Base-by-base conservation (phyloP, 805 yeast genomes). In the Sugiyamaella americana region DNA sequence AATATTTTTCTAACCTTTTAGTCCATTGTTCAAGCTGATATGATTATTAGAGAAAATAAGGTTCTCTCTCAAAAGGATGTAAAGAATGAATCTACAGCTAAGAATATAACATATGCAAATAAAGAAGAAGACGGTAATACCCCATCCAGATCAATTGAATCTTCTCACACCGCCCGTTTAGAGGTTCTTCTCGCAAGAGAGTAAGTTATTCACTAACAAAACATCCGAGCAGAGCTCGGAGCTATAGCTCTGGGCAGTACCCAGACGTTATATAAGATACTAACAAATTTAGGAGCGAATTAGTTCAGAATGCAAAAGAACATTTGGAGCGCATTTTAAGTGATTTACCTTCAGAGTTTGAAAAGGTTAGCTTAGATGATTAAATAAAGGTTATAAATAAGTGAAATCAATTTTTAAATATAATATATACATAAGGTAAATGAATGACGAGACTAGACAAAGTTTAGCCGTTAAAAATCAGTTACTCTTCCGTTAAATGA, bases 401-500 rank as follows among this genome's bases (percentile, higher is more conserved):
- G n/a, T n/a, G n/a, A n/a, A n/a, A n/a, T n/a, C n/a, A n/a, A n/a
- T n/a, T n/a, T n/a, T n/a, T n/a, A n/a, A n/a, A n/a, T n/a, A n/a
- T n/a, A n/a, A n/a, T n/a, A n/a, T n/a, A n/a, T n/a, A n/a, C n/a
- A n/a, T n/a, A n/a, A n/a, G n/a, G n/a, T n/a, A n/a, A n/a, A n/a
- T n/a, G n/a, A n/a, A n/a, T n/a, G n/a, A n/a, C n/a, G n/a, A n/a
- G n/a, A n/a, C n/a, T n/a, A n/a, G 32, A 8, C 32, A 20, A 8
- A 13, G 32, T 38, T n/a, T n/a, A n/a, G n/a, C n/a, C 17, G 8
- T 49, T 66, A 93, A 60, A 93, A 93, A 63, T 93, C 98, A 1
- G 98, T 91, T 24, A 87, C 96, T 61, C 98, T 78, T 0, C 98
- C 98, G 60, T 93, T 91, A 65, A 83, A 93, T 5, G 96, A 82